Evolutionary conservation across 75 land plant genomes (phyloP).

Genomic region (Selaginella moellendorffii): DNA sequence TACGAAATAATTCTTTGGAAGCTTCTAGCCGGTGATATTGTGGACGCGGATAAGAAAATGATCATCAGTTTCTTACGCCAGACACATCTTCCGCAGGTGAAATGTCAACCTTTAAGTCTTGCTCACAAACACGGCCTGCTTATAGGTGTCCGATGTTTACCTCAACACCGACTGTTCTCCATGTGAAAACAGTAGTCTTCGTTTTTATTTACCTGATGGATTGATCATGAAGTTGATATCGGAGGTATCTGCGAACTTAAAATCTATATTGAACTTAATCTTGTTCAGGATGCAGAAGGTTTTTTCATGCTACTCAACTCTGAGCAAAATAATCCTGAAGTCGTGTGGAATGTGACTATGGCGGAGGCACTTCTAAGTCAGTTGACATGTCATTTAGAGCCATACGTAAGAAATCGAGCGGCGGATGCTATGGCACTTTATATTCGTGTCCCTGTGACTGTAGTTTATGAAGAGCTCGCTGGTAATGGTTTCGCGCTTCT

Average conservation of each 20-base stretch:
- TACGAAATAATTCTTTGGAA: slow-evolving; percentile 46
- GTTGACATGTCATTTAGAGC: slow-evolving; percentile 24
- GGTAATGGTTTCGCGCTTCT: slow-evolving; percentile 16
- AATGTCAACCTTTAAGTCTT: neutral
- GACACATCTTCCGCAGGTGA: slow-evolving; percentile 32
- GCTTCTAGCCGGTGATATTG: slow-evolving; percentile 36
- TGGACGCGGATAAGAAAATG: slow-evolving; percentile 26
- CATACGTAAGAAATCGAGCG: slow-evolving; percentile 32
- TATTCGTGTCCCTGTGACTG: slow-evolving; percentile 25
- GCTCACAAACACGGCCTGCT: no score
- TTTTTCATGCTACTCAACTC: slow-evolving; percentile 25
- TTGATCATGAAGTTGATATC: slow-evolving; percentile 34
- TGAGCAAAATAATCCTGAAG: slow-evolving; percentile 30
- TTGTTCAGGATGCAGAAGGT: slow-evolving; percentile 26
- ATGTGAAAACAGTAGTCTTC: slow-evolving; percentile 32
- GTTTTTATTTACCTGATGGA: slow-evolving; percentile 34
- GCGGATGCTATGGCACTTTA: slow-evolving; percentile 36
- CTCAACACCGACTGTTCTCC: slow-evolving; percentile 3
- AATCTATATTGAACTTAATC: no score
- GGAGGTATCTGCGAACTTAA: no score
- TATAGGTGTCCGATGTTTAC: neutral
- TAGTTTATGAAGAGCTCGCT: slow-evolving; percentile 31
- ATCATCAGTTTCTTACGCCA: slow-evolving; percentile 29
- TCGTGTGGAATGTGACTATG: slow-evolving; percentile 35
- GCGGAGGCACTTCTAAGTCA: slow-evolving; percentile 22